A percentile compares a stretch with the other conserved stretches of the same genome.
Conservation (phyloP, 1,139 yeast species). For the Pichia sp. region DNA sequence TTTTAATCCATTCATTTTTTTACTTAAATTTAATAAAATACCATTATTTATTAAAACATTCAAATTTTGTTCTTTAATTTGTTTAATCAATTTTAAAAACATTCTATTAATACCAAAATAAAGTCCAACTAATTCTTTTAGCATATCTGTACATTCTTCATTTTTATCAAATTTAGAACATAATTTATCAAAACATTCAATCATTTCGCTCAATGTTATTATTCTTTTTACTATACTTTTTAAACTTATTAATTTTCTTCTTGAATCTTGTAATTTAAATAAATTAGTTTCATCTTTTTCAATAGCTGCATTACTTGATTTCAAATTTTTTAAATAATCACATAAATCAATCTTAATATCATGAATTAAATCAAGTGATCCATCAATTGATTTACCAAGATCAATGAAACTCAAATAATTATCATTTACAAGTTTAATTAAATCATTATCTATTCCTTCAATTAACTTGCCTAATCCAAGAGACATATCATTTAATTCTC, state of each 20-base stretch:
- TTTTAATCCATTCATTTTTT: slow-evolving; percentile 31
- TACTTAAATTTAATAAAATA: slow-evolving; percentile 18
- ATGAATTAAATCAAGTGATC: slow-evolving; percentile 43
- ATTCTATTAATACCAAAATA: slow-evolving; percentile 38
- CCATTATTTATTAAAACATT: slow-evolving; percentile 23
- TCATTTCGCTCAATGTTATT: slow-evolving; percentile 36
- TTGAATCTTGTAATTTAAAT: slow-evolving; percentile 20
- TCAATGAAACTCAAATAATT: slow-evolving; percentile 68
- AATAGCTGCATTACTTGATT: slow-evolving; percentile 24
- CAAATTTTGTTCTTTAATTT: slow-evolving; percentile 11
- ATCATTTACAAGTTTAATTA: slow-evolving; percentile 59
- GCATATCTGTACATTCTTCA: slow-evolving; percentile 9
- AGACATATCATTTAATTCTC: slow-evolving; percentile 44
- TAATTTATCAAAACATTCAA: slow-evolving; percentile 37
- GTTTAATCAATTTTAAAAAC: slow-evolving; percentile 16
- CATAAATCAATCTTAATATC: slow-evolving; percentile 38
- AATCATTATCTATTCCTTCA: slow-evolving; percentile 44
- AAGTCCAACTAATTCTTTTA: slow-evolving; percentile 34
- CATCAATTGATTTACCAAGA: slow-evolving; percentile 58
- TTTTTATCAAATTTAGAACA: slow-evolving; percentile 13
- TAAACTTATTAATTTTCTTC: slow-evolving; percentile 19
- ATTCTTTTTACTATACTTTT: slow-evolving; percentile 22
- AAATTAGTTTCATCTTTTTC: slow-evolving; percentile 19
- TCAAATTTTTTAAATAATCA: slow-evolving; percentile 36
- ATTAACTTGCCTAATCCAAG: slow-evolving; percentile 37